Percentiles rank a stretch among this genome's conserved stretches.
Evolutionary conservation across 2,329 filamentous ascomycete genomes (phyloP).

Genomic region (Aspergillus chevalieri): DNA sequence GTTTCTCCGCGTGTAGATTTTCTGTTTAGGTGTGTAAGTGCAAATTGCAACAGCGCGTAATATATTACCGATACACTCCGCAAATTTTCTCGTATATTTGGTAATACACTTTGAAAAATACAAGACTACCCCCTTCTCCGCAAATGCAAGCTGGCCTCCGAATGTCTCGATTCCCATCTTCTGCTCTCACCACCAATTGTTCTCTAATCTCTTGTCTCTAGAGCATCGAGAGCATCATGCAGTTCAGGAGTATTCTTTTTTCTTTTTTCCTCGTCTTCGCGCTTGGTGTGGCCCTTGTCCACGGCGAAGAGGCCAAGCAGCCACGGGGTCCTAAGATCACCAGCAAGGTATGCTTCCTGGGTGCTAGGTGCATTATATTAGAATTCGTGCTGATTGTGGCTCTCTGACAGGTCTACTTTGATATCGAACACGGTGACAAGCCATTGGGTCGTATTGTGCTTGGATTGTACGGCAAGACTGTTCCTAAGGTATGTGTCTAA

Average conservation of each 20-base stretch:
- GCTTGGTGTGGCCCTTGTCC: constrained; percentile 65
- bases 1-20: constrained; percentile 22
- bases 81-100: background rate
- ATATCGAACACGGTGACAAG: constrained; percentile 59
- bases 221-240: constrained; percentile 17
- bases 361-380: background rate
- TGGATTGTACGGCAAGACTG: constrained; percentile 62
- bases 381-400: constrained; percentile 8
- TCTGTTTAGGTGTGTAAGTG: background rate
- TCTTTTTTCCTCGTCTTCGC: constrained; percentile 70
- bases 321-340: constrained; percentile 80
- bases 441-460: constrained; percentile 56
- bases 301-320: constrained; percentile 66
- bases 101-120: background rate
- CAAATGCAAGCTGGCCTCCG: constrained; percentile 34
- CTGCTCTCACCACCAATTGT: constrained; percentile 12
- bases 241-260: constrained; percentile 36
- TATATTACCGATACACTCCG: background rate
- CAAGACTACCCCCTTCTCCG: constrained; percentile 11
- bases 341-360: constrained; percentile 58
- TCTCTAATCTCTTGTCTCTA: constrained; percentile 6
- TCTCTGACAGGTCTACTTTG: constrained; percentile 53
- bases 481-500: constrained; percentile 50
- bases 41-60: constrained; percentile 3
- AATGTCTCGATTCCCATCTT: constrained; percentile 6